Base-by-base conservation (phyloP, 2,329 filamentous ascomycete species). In the Ustilaginoidea virens region DNA sequence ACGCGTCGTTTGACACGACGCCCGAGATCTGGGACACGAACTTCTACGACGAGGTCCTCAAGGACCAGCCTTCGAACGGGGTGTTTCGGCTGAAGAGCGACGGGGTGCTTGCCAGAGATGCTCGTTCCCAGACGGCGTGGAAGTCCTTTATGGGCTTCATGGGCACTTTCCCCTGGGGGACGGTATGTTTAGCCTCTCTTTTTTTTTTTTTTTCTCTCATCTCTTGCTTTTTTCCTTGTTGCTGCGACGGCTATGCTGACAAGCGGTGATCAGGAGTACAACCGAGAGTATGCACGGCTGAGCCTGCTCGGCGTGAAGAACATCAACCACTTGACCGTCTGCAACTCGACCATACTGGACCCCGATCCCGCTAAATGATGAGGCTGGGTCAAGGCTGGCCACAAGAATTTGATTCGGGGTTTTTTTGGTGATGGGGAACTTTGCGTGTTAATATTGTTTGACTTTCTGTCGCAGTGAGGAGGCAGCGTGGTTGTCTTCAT, bases 261-360 rank as follows among this genome's bases (percentile, higher is more conserved):
- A 7, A 9, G 17, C 23, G 26, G 15, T 22, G 17, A 31, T 22
- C n/a, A 7, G 53, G 62, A 58, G 23, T 69, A 63, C 32, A 53
- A 63, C 3, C 47, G 51, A 17, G 63, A 59, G 4, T 69, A 68
- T 38, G 54, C 66, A 15, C 59, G 63, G 5, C 46, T 71, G 20
- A 62, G 56, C 14, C 46, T 69, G 9, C 56, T 70, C 6, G 66
- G 65, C 7, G 63, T 69, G 4, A 51, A 61, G 35, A 67, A 68
- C 38, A 60, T 69, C 42, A 68, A 69, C 42, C 43, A 54, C 18
- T 45, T 69, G 25, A 61, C 55, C 5, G 64, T 69, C 35, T 69
- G 66, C 51, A 64, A n/a, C n/a, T n/a, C n/a, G n/a, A n/a, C n/a
- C n/a, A n/a, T n/a, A n/a, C n/a, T n/a, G n/a, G n/a, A n/a, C n/a